Base-by-base conservation (phyloP, 768 basidiomycete genomes). In the Macrolepiota albuminosa region DNA sequence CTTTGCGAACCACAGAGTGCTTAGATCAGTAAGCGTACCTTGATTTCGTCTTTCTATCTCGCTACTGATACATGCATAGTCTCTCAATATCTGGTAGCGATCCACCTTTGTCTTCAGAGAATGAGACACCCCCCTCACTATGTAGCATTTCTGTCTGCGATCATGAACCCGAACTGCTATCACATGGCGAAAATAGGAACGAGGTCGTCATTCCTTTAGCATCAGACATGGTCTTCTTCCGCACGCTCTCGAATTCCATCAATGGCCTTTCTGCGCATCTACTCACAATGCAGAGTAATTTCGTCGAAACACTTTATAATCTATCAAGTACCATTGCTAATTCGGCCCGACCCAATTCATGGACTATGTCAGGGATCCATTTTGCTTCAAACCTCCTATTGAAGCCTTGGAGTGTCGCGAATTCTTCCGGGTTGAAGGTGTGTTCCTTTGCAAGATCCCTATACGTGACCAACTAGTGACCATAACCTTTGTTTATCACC, bases 171-270 rank as follows among this genome's bases (percentile, higher is more conserved):
- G 49, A 49, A 13, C 40, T 24, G 34, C 34, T 9, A 1, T 56
- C 36, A 26, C 43, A 0, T 14, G 48, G 34, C 10, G 51, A 52
- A 37, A 54, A 18, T 39, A 42, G 29, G 9, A 65, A 60, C 42
- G 88, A 94, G 66, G 69, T 93, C 7, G 78, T 91, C 54, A 87
- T 96, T 39, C 88, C 91, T 3, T 83, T 97, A 6, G 78, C 81
- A n/a, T 85, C 90, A 37, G 93, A 95, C 67, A 77, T 82, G 13
- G 83, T 84, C 2, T 97, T 98, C 75, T 91, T 93, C 71, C 79
- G 84, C 24, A 80, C 91, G 31, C 81, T 97, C 53, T 82, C 81
- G 1, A 78, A 80, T 0, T 79, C 84, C 6, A 72, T 89, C 11
- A 78, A 84, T 47, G 78, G 83, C 0, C 81, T 81, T 54, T 75